Evolutionary conservation across 768 basidiomycete species (phyloP).

Genomic region (Mycena olivaceomarginata): DNA sequence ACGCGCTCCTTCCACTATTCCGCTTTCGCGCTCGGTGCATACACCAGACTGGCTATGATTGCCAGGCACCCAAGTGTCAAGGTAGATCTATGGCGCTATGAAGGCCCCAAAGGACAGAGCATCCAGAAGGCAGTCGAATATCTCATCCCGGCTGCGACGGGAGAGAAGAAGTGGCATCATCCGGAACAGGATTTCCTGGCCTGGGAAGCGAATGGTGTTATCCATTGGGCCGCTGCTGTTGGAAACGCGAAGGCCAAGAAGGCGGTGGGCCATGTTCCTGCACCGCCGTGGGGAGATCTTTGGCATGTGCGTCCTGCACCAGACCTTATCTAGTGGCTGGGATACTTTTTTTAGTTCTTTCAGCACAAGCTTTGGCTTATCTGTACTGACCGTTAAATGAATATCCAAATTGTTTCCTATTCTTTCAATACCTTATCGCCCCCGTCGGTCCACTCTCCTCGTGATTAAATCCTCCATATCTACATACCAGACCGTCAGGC

Average conservation of each 20-base stretch:
- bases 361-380: not conserved
- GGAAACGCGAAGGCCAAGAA: slow-evolving; percentile 1
- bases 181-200: slow-evolving; percentile 5
- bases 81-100: slow-evolving; percentile 6
- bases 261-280: slow-evolving; percentile 1
- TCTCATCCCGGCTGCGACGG: slow-evolving; percentile 17
- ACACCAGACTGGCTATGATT: slow-evolving; percentile 5
- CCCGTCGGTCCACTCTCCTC: too few species aligned
- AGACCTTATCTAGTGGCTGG: not conserved
- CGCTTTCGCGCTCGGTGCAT: not conserved
- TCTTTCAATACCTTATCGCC: too few species aligned
- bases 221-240: slow-evolving; percentile 3
- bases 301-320: slow-evolving; percentile 1
- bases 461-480: too few species aligned
- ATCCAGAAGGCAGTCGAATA: slow-evolving; percentile 6
- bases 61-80: not conserved
- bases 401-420: too few species aligned
- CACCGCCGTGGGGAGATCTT: not conserved
- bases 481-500: too few species aligned
- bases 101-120: slow-evolving; percentile 17
- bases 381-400: not conserved
- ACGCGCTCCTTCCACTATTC: slow-evolving; percentile 1
- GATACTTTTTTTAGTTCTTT: not conserved
- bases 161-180: not conserved
- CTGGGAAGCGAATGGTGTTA: not conserved